Percentiles rank a stretch among this genome's conserved stretches.
Evolutionary conservation across 1,284 basidiomycete species (phyloP).

Genomic region (Tilletia walkeri): DNA sequence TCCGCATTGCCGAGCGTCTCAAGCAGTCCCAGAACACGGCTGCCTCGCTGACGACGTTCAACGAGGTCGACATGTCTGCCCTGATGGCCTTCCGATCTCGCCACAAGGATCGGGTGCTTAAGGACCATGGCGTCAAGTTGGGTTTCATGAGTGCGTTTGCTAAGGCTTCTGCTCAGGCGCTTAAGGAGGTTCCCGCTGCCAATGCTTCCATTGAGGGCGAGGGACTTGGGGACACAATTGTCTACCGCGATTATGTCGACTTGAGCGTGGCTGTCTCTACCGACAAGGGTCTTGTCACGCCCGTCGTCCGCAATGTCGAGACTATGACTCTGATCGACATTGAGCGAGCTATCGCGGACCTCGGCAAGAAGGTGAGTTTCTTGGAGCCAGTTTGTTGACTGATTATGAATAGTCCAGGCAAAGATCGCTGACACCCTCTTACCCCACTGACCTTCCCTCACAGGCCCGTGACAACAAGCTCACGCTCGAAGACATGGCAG

Average conservation of each 20-base stretch:
- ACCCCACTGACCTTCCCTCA: background rate
- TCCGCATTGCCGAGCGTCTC: slow-evolving; percentile 92
- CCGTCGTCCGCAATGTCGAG: slow-evolving; percentile 89
- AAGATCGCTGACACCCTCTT: background rate
- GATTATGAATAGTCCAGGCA: background rate
- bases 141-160: slow-evolving; percentile 99
- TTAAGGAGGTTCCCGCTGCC: slow-evolving; percentile 88
- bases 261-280: slow-evolving; percentile 83
- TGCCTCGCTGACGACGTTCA: slow-evolving; percentile 95
- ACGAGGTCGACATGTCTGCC: slow-evolving; percentile 98
- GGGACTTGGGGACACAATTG: slow-evolving; percentile 75
- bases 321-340: slow-evolving; percentile 82
- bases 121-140: slow-evolving; percentile 91
- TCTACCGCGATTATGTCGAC: slow-evolving; percentile 79
- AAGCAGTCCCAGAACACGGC: slow-evolving; percentile 98
- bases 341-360: slow-evolving; percentile 82
- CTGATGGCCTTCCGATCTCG: slow-evolving; percentile 89
- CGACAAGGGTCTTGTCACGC: slow-evolving; percentile 94
- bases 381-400: background rate
- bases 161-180: slow-evolving; percentile 77
- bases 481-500: slow-evolving; percentile 79
- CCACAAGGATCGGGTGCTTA: slow-evolving; percentile 90
- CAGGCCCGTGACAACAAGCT: slow-evolving; percentile 91
- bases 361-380: slow-evolving; percentile 73
- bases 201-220: slow-evolving; percentile 84